These are phyloP conservation scores for Cladochytrium tenue DNA, from an alignment of 371 early-diverging fungal species.

Conservation along the genomic window DNA sequence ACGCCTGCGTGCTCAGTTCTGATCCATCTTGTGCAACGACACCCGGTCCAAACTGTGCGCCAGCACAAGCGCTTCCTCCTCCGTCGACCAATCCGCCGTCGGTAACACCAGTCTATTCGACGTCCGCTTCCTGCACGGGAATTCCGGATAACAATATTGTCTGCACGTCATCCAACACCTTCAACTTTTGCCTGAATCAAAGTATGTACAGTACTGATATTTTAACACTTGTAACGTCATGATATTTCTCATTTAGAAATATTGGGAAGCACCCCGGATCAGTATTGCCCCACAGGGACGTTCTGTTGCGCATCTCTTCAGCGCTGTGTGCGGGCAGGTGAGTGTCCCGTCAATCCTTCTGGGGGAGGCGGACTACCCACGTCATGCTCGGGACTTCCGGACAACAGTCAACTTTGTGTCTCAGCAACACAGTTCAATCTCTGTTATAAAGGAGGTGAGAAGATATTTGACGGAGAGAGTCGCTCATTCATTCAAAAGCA, in stretches of 20 bases:
- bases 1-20: constrained; percentile 10
- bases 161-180: constrained; percentile 16
- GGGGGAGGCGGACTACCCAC: not conserved
- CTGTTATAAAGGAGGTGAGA: constrained; percentile 10
- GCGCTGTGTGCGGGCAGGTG: not conserved
- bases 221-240: not conserved
- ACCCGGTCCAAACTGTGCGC: not conserved
- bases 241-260: not conserved
- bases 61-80: constrained; percentile 2
- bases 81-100: not conserved
- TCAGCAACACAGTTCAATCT: constrained; percentile 8
- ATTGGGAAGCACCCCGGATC: not conserved
- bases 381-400: constrained; percentile 3
- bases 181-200: constrained; percentile 19
- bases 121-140: not conserved
- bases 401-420: constrained; percentile 4
- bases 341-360: not conserved
- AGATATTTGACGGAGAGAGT: not conserved
- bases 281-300: constrained; percentile 17
- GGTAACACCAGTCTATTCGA: not conserved
- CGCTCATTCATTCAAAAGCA: not conserved
- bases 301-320: constrained; percentile 2
- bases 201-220: not conserved
- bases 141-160: constrained; percentile 11
- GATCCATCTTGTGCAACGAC: constrained; percentile 10